Evolutionary conservation across 78 protist genomes (phyloP), one percentile per base, ranked within the genome.

Genomic region (Dictyostelium firmibasis): DNA sequence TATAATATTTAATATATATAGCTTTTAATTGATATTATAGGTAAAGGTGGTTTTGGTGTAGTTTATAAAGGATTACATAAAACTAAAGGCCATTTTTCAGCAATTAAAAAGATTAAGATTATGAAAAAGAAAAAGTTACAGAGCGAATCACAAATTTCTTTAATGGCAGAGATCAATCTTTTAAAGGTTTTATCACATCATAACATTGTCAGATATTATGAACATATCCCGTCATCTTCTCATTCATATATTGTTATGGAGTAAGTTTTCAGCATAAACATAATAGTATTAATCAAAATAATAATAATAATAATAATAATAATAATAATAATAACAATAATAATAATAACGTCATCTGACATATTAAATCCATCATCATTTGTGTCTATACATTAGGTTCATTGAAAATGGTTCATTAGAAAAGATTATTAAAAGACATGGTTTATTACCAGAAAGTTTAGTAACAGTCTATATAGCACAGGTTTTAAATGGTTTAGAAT

Each of bases 391-490:
- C n/a, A n/a, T n/a, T n/a, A 85, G 92, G 44, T 88, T 87, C 53
- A 88, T 98, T 11, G 99, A 98, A 57, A 97, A 96, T 70, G 99
- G 99, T 5, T 98, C 99, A 33, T 96, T 99, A 16, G 94, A 92
- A 79, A 33, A 83, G 29, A 79, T 98, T 27, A 69, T 95, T n/a
- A 92, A 96, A 76, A 74, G 86, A 84, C 97, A 98, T 47, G 99
- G 99, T 4, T 8, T 69, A 33, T 86, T 99, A 33, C 98, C 98
- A 29, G 99, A 99, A 93, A 35, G 91, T 43, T 96, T 98, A 67
- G 92, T 96, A 5, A 57, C 77, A 7, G 84, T 93, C 31, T 99
- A 98, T 96, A 96, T 96, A 5, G 23, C 86, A 18, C 99, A 98
- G 81, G 98, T 97, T 3, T 91, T 99, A 35, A 81, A 78, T 60